phyloP scores from a whole-genome alignment of 345 rosid genomes.

The Syzygium oleosum region DNA sequence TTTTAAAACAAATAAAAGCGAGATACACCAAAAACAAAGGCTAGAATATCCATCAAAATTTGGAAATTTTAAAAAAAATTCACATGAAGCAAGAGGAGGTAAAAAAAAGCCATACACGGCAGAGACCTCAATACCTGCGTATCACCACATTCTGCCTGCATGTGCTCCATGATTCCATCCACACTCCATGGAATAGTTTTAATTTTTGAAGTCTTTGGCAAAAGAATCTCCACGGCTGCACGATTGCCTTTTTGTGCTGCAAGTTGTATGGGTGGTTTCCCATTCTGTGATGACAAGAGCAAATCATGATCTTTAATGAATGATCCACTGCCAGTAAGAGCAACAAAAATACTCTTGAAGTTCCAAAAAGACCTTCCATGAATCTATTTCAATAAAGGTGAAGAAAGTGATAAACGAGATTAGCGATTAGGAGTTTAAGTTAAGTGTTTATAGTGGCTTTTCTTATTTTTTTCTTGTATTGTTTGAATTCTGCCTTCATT shows the following conservation, averaged over 20 bases:
- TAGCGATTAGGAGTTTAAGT: neutral
- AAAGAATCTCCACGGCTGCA: constrained; percentile 60
- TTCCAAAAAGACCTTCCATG: neutral
- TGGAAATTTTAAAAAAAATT: neutral
- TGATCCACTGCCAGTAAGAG: neutral
- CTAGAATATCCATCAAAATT: neutral
- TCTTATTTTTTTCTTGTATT: neutral
- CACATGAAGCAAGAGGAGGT: neutral
- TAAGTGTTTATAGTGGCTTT: neutral
- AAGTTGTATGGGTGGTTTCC: constrained; percentile 66
- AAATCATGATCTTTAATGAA: neutral
- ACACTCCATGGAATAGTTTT: constrained; percentile 55
- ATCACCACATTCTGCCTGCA: constrained; percentile 41
- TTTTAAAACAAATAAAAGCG: neutral
- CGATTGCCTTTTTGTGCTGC: constrained; percentile 69
- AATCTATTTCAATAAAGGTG: neutral
- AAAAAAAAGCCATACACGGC: neutral
- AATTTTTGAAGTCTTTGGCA: constrained; percentile 48
- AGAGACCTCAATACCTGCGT: constrained; percentile 16
- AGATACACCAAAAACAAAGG: neutral
- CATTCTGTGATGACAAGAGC: constrained; percentile 36
- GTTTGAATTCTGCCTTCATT: neutral
- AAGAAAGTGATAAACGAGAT: neutral
- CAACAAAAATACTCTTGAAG: neutral
- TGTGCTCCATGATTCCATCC: constrained; percentile 45